Base-by-base conservation (phyloP, 495 filamentous ascomycete genomes). In the Tuber borchii region DNA sequence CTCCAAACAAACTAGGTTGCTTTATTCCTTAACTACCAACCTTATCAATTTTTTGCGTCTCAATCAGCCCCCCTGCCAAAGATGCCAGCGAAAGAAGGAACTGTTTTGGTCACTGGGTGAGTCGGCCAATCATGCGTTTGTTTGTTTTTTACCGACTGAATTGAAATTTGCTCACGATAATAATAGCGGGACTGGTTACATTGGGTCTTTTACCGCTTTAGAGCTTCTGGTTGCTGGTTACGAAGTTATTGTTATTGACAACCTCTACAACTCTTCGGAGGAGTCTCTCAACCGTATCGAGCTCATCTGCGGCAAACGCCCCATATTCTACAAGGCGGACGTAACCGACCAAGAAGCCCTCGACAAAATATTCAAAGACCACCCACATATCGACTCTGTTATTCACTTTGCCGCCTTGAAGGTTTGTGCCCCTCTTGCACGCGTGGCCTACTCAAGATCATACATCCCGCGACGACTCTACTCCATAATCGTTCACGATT, bases 391-490 rank as follows among this genome's bases (percentile, higher is more conserved):
- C 83, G 93, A 97, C 88, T 96, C 92, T 84, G 95, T 97, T 71
- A 97, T 99, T 76, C 95, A 99, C 86, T 99, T 99, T 84, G 96
- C 95, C 70, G 95, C 95, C 26, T 88, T 99, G 78, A 99, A 99
- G 92, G 94, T 93, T 85, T 76, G 88, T 82, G 70, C 72, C 73
- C 22, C 37, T n/a, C 19, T 26, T 56, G 2, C 31, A 65, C 56
- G 56, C 14, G 56, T 31, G 16, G 12, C 56, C 56, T 65, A 14
- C 19, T 34, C 31, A 34, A 34, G 31, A 17, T 16, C 56, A 65
- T 31, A 65, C 26, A 34, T 19, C 56, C 56, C 56, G 56, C 56
- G 56, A 34, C 56, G 14, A 17, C 31, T 16, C 56, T 65, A 17
- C 71, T 77, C 68, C 74, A 65, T 65, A 39, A 69, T 73, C 46